phyloP scores from a whole-genome alignment of 2,329 filamentous ascomycete species.

The Xylaria sp. region DNA sequence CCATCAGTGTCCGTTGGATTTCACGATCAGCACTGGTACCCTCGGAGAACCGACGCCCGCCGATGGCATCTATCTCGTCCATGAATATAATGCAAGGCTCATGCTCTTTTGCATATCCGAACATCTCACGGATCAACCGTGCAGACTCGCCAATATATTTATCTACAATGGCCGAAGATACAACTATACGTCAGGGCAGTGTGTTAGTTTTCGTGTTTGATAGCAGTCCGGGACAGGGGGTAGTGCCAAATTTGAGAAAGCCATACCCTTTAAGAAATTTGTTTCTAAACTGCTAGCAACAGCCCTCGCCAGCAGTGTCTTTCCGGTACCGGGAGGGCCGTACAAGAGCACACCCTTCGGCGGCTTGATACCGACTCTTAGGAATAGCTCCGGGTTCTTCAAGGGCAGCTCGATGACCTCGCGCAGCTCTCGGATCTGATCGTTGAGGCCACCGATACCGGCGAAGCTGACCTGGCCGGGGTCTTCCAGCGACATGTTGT shows the following conservation, averaged over 20 bases:
- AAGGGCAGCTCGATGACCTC: constrained; percentile 98
- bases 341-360: constrained; percentile 97
- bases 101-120: constrained; percentile 98
- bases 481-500: constrained; percentile 99
- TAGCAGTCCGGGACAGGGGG: not conserved
- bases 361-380: constrained; percentile 97
- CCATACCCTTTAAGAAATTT: constrained; percentile 93
- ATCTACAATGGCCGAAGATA: constrained; percentile 98
- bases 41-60: constrained; percentile 94
- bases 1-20: constrained; percentile 98
- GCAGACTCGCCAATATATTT: constrained; percentile 99
- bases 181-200: constrained; percentile 67
- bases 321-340: constrained; percentile 95
- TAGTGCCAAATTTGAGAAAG: constrained; percentile 4
- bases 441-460: constrained; percentile 96
- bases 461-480: constrained; percentile 97
- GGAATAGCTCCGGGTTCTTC: constrained; percentile 98
- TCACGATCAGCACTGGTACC: constrained; percentile 97
- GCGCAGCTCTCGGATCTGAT: constrained; percentile 95
- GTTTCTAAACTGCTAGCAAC: constrained; percentile 97
- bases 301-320: constrained; percentile 92
- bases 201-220: constrained; percentile 34
- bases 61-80: constrained; percentile 99
- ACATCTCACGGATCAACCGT: constrained; percentile 98
- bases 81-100: constrained; percentile 99